phyloP scores from a whole-genome alignment of 768 basidiomycete species.

The Tricholoma saponaceum region DNA sequence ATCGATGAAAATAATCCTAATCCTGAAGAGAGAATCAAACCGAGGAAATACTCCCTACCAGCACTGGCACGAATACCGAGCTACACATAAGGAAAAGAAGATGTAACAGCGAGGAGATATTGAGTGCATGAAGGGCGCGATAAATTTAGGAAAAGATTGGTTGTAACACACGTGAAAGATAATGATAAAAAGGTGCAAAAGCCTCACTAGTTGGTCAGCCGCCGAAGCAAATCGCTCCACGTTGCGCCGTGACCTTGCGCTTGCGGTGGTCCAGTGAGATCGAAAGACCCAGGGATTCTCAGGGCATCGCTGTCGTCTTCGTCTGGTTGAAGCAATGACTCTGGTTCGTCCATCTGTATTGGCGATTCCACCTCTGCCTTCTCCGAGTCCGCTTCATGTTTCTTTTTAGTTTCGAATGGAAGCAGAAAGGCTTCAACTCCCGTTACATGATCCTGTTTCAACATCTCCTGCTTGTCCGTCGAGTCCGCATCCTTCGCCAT shows the following conservation, averaged over 20 bases:
- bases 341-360: constrained; percentile 15
- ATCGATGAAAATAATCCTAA: no score
- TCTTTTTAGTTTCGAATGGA: neutral
- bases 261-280: constrained; percentile 18
- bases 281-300: constrained; percentile 53
- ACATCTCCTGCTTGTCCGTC: neutral
- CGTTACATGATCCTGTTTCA: neutral
- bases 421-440: neutral
- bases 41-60: no score
- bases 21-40: no score
- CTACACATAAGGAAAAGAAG: no score
- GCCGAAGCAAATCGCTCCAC: constrained; percentile 29
- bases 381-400: no score
- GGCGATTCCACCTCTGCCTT: neutral
- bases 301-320: constrained; percentile 20
- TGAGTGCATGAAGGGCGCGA: no score
- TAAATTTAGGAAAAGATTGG: no score
- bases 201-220: constrained; percentile 22
- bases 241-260: constrained; percentile 7
- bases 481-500: no score
- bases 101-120: no score
- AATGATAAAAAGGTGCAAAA: neutral
- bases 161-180: neutral
- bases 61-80: no score
- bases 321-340: constrained; percentile 11